phyloP scores from a whole-genome alignment of 768 basidiomycete genomes.

The Solioccasus polychromus region DNA sequence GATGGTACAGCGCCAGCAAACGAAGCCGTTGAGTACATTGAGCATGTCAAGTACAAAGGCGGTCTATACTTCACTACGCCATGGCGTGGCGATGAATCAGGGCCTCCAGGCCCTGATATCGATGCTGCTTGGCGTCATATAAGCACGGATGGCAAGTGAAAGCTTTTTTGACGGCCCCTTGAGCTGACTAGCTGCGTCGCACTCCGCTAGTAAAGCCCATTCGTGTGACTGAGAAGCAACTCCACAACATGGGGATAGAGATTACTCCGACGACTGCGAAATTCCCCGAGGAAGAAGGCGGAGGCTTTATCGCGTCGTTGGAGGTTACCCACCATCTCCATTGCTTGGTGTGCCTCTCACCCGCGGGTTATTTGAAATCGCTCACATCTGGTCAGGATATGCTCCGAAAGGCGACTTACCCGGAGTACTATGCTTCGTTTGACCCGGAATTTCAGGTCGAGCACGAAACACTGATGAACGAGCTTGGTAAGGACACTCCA shows the following conservation, averaged over 20 bases:
- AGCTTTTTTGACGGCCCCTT: no score
- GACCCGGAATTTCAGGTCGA: constrained; percentile 1
- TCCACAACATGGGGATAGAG: neutral
- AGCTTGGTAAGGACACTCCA: constrained; percentile 1
- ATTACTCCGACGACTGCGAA: neutral
- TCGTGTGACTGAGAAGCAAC: neutral
- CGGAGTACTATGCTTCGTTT: neutral
- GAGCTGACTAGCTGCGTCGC: neutral
- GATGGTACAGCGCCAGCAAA: constrained; percentile 6
- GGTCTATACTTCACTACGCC: constrained; percentile 1
- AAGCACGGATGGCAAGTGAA: neutral
- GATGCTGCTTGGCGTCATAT: constrained; percentile 10
- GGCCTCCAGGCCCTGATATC: constrained; percentile 5
- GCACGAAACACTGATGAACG: neutral
- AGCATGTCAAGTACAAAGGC: constrained; percentile 3
- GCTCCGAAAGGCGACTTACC: constrained; percentile 7
- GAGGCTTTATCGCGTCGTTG: constrained; percentile 8
- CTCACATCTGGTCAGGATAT: no score
- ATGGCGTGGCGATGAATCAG: constrained; percentile 7
- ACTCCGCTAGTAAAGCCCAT: neutral
- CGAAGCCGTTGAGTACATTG: constrained; percentile 7
- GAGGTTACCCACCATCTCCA: constrained; percentile 5
- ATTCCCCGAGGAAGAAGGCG: constrained; percentile 4
- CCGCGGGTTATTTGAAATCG: no score
- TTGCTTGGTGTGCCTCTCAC: constrained; percentile 4